These are phyloP conservation scores for Solanum appendiculatum DNA, from an alignment of 257 asterid genomes.

Conservation along the genomic window DNA sequence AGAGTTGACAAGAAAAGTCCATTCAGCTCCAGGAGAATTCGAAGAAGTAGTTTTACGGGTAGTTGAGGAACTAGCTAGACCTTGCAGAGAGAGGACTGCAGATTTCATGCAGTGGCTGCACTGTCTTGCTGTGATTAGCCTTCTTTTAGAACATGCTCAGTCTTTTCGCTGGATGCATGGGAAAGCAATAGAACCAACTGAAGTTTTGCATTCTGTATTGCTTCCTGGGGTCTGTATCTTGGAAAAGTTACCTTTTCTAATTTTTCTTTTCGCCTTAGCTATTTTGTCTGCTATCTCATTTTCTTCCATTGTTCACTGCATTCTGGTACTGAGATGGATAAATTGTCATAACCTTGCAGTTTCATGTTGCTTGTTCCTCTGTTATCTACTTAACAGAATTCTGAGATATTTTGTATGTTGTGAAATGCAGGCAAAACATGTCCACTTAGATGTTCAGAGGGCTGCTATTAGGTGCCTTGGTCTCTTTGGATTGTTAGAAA, in stretches of 20 bases:
- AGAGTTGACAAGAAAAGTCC: conserved; percentile 67
- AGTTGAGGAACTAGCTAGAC: conserved; percentile 75
- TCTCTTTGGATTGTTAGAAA: conserved; percentile 75
- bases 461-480: conserved; percentile 90
- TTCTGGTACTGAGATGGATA: neutral
- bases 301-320: neutral
- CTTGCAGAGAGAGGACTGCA: conserved; percentile 96
- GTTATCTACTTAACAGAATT: neutral
- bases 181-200: conserved; percentile 62
- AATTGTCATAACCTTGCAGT: neutral
- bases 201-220: conserved; percentile 68
- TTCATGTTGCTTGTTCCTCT: neutral
- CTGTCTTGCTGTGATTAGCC: conserved; percentile 73
- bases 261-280: neutral
- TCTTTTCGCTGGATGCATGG: conserved; percentile 69
- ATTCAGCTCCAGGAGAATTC: conserved; percentile 72
- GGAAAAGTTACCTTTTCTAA: neutral
- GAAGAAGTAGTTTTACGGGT: conserved; percentile 70
- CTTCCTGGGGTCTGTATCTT: conserved; percentile 78
- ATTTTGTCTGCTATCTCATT: neutral
- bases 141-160: conserved; percentile 64
- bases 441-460: conserved; percentile 80
- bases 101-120: conserved; percentile 84
- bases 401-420: conserved; percentile 5
- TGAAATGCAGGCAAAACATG: conserved; percentile 73